Evolutionary conservation across 495 filamentous ascomycete species (phyloP), one percentile per base, ranked within the genome.

Genomic region (Pseudomonodictys pantanalensis): DNA sequence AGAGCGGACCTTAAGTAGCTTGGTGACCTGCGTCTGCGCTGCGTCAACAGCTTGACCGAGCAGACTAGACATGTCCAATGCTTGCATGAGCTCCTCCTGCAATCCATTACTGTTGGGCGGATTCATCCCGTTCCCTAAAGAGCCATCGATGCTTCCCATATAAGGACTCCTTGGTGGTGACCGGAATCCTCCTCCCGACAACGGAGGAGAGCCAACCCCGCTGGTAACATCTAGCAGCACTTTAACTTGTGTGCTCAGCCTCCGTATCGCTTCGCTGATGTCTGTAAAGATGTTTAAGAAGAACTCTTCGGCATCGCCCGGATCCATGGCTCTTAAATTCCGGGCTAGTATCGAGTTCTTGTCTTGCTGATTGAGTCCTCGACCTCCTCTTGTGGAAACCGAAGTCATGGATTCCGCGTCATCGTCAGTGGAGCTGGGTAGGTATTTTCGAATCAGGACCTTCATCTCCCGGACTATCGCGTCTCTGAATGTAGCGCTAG

Each of bases 181-280:
- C 39, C 60, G 35, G 23, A 62, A 44, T 38, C 64, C 53, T 33
- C 64, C 50, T 44, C 64, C 42, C 38, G 57, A 68, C 0, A 51
- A 41, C 20, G 71, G 68, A 4, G 60, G 56, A 0, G 66, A 65
- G 30, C 79, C 78, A 39, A 92, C 77, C 8, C 85, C 85, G 68
- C 91, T 96, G 1, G 91, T 95, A 30, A 96, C 88, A 70, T 99
- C 93, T 17, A 99, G 78, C n/a, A 99, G 74, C 18, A 97, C 85
- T 71, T 99, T 99, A 20, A 92, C 88, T 66, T 99, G 93, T 3
- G 91, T 89, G 33, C 88, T 86, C 10, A 97, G 73, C 67, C 93
- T 81, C 52, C 93, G 80, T 52, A 97, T 71, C 0, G 89, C 87
- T 69, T 99, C 93, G 20, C 92, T 87, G 23, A 96, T 86, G 4